Evolutionary conservation across 2,329 filamentous ascomycete genomes (phyloP).

Genomic region (Mycocentrospora acerina): DNA sequence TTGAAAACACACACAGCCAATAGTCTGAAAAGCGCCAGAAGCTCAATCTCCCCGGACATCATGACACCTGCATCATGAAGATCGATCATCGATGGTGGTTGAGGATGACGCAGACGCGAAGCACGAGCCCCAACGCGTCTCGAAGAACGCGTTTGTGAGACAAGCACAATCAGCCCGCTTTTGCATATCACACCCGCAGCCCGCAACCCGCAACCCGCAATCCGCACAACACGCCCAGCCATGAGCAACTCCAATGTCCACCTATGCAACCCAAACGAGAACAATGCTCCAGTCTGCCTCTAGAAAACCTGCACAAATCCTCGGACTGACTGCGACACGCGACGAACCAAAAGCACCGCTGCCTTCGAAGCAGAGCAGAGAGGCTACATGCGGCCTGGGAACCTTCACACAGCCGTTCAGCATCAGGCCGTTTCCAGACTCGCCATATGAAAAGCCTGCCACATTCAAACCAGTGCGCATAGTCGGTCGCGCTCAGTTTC

Average conservation of each 20-base stretch:
- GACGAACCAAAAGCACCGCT: conserved; percentile 26
- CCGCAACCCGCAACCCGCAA: background rate
- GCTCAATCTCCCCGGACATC: no score
- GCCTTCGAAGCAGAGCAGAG: conserved; percentile 35
- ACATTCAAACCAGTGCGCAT: conserved; percentile 39
- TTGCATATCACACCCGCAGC: conserved; percentile 4
- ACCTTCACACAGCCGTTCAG: conserved; percentile 29
- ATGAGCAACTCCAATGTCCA: conserved; percentile 31
- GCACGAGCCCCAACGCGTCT: conserved; percentile 19
- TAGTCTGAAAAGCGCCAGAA: no score
- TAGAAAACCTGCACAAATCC: conserved; percentile 19
- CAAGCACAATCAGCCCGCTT: conserved; percentile 13
- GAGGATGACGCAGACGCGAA: background rate
- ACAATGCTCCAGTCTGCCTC: conserved; percentile 30
- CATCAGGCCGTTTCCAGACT: conserved; percentile 34
- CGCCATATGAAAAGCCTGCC: conserved; percentile 28
- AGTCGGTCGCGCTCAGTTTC: conserved; percentile 39
- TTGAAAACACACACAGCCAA: no score
- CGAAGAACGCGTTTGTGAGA: conserved; percentile 19
- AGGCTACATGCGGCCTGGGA: conserved; percentile 31
- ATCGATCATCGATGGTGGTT: no score
- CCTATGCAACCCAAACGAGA: conserved; percentile 32
- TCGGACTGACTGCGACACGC: conserved; percentile 26
- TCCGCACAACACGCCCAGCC: conserved; percentile 17
- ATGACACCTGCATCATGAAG: background rate